Evolutionary conservation across 2,329 filamentous ascomycete genomes (phyloP), one percentile per base, ranked within the genome.

Genomic region (Calonectria pseudoreteaudii): DNA sequence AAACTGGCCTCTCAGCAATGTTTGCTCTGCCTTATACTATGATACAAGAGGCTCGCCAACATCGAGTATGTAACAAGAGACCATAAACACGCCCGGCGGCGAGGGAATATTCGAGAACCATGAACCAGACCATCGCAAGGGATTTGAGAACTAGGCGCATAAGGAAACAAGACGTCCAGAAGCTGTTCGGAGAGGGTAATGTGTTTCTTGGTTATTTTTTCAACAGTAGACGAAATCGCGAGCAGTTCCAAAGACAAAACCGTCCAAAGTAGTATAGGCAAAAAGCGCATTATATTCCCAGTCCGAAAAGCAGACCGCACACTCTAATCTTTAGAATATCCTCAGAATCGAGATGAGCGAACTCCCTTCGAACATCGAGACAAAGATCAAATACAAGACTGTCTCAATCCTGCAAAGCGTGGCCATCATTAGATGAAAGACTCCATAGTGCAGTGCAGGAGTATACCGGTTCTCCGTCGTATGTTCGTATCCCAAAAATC

Each of bases 1-100:
- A 86, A 85, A 86, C 81, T 86, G 83, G 81, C 75, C 82, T 85
- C 83, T 76, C 66, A 78, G 83, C 80, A 82, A 81, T 82, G 79
- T 73, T 82, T 81, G 78, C 77, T 81, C 73, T 75, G 79, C 75
- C 78, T 74, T 78, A 71, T 23, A 75, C 77, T 80, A 81, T 79
- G 31, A 71, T 80, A 78, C 72, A 80, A 68, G 71, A 75, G 75
- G 78, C 80, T 81, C 75, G 78, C 80, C 76, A 78, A 76, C 78
- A 80, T 68, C 76, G 76, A 69, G 70, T 20, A 58, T 68, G 52
- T 53, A 8, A 81, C 80, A 77, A 78, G 80, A 84, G 77, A 80
- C 83, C 83, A 85, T 85, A 85, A 86, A 86, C 83, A 81, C 83
- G 80, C 70, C 83, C 81, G 73, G 74, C 82, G 74, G 67, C 64